Percentiles rank a stretch among this genome's conserved stretches.
Evolutionary conservation across 805 yeast species (phyloP).

Genomic region (Ogataea corticis): DNA sequence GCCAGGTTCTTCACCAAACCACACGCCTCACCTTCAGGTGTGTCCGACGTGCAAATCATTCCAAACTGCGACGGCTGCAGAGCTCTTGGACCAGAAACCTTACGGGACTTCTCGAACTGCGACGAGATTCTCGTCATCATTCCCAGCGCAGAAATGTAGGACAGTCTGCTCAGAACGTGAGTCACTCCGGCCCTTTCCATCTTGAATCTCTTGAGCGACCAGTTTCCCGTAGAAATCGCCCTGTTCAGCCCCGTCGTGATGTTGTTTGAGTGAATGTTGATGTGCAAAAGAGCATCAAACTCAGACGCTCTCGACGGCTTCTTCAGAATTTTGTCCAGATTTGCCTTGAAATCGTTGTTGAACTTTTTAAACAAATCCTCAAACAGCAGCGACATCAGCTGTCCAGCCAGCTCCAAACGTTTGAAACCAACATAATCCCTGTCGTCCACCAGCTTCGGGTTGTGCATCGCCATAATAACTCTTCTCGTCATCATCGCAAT

Average conservation of each 20-base stretch:
- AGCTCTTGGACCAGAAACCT: constrained; percentile 98
- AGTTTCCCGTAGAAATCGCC: constrained; percentile 97
- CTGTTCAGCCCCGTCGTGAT: constrained; percentile 93
- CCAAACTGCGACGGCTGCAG: constrained; percentile 99
- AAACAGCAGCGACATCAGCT: constrained; percentile 88
- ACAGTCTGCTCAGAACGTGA: constrained; percentile 86
- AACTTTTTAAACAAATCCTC: constrained; percentile 97
- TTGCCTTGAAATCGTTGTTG: constrained; percentile 90
- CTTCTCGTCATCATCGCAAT: constrained; percentile 96
- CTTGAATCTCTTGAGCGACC: constrained; percentile 98
- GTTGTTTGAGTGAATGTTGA: constrained; percentile 88
- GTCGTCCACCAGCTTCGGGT: constrained; percentile 95
- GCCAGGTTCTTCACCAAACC: constrained; percentile 97
- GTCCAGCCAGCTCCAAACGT: constrained; percentile 96
- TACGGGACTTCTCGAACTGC: constrained; percentile 97
- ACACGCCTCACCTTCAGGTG: constrained; percentile 99
- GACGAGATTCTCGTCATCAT: constrained; percentile 99
- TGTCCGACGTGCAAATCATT: constrained; percentile 97
- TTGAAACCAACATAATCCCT: constrained; percentile 98
- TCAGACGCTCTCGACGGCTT: constrained; percentile 94
- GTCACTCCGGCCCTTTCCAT: constrained; percentile 99
- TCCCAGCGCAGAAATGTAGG: constrained; percentile 93
- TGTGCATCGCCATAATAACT: constrained; percentile 92
- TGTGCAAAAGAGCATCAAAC: constrained; percentile 87
- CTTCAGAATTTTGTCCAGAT: constrained; percentile 88